Base-by-base conservation (phyloP, 352 stramenopile genomes). In the Phytophthora pistaciae region DNA sequence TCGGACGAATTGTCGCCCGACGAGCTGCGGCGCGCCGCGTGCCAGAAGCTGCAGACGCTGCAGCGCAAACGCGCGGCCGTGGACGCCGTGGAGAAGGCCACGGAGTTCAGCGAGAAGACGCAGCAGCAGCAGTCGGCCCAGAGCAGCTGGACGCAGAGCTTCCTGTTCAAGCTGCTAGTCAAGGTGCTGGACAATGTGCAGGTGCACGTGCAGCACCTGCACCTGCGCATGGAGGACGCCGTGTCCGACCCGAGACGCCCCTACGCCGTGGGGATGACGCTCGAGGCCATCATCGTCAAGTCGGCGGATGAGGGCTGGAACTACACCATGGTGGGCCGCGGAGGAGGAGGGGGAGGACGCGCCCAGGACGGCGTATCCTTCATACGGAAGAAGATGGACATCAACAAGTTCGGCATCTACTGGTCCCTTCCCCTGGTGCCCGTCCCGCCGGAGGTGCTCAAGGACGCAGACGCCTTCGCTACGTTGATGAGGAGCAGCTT, bases 171-270 rank as follows among this genome's bases (percentile, higher is more conserved):
- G 57, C 72, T 96, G 58, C 66, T 94, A 18, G 80, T 91, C 33
- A 96, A 96, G 56, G 75, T 87, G 56, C 80, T 96, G 46, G 88
- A 96, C 72, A 96, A 96, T n/a, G 79, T 96, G 48, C 88, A 96
- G 56, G 69, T 96, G 2, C 83, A 92, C 18, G 77, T 96, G 27
- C 87, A 93, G 68, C 84, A 92, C 63, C 75, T 94, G 25, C 88
- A 96, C 64, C 21, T 94, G 46, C 73, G 88, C 0, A 66, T 96
- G 49, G 88, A 96, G 44, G 88, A 96, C 75, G 31, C 61, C 3
- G 73, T 88, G 13, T 94, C 85, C n/a, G 69, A 82, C 42, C 70
- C 77, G 0, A 50, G 23, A 10, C 70, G 66, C 2, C 79, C 85
- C 8, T 94, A 85, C 53, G 85, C 87, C 0, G 77, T 96, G 14